Percentiles rank a stretch among this genome's conserved stretches.
Evolutionary conservation across 2,329 filamentous ascomycete genomes (phyloP).

Genomic region (Alternaria triticimaculans): DNA sequence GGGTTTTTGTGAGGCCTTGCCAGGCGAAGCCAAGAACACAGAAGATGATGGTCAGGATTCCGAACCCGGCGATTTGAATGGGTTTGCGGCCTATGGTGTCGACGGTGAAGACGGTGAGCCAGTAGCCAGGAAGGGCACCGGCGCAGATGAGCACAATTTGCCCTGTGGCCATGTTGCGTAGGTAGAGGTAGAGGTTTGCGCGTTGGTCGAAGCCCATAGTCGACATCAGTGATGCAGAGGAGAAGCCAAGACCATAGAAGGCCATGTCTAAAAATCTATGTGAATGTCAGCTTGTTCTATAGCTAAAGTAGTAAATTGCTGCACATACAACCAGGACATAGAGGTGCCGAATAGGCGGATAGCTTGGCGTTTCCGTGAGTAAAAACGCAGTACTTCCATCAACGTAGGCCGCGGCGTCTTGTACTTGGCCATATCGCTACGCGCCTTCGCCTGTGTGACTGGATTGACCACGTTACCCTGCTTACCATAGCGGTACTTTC

Average conservation of each 20-base stretch:
- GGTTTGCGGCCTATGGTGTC: constrained; percentile 79
- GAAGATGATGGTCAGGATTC: constrained; percentile 57
- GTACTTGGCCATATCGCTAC: constrained; percentile 49
- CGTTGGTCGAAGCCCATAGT: constrained; percentile 75
- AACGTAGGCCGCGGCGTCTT: constrained; percentile 39
- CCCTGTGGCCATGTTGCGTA: constrained; percentile 77
- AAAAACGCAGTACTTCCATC: constrained; percentile 72
- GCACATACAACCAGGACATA: constrained; percentile 73
- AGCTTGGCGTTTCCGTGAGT: constrained; percentile 71
- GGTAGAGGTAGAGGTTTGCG: constrained; percentile 68
- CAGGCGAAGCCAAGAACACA: constrained; percentile 59
- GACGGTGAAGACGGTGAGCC: constrained; percentile 76
- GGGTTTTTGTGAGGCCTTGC: constrained; percentile 51
- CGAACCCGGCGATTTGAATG: constrained; percentile 69
- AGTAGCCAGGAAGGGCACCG: constrained; percentile 82
- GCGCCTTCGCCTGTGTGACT: constrained; percentile 64
- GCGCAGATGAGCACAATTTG: constrained; percentile 81
- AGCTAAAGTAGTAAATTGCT: neutral
- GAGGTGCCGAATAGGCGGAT: constrained; percentile 76
- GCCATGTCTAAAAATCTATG: constrained; percentile 65
- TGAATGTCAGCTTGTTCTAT: neutral
- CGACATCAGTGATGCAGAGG: constrained; percentile 74
- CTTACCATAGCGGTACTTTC: constrained; percentile 73
- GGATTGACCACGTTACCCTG: constrained; percentile 67
- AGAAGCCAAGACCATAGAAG: constrained; percentile 67